Evolutionary conservation across 352 stramenopile genomes (phyloP).

Genomic region (Thalassiosira oceanica): DNA sequence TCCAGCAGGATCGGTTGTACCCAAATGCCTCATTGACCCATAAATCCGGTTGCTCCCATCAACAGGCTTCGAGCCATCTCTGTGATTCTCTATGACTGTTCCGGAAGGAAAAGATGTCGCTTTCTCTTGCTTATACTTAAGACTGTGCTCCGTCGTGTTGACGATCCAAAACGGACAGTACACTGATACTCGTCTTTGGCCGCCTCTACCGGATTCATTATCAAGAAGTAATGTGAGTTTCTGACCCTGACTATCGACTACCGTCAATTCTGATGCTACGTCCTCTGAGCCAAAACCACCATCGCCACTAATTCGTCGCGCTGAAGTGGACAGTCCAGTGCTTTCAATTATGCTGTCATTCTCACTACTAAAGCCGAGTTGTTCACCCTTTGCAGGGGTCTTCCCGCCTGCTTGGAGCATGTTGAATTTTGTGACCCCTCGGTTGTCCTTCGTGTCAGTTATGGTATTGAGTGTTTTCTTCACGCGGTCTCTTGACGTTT

Average conservation of each 20-base stretch:
- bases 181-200: conserved; percentile 80
- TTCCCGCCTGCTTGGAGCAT: conserved; percentile 22
- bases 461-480: conserved; percentile 54
- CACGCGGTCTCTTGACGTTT: conserved; percentile 49
- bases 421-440: conserved; percentile 26
- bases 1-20: conserved; percentile 35
- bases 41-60: conserved; percentile 70
- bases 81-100: conserved; percentile 64
- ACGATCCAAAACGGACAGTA: conserved; percentile 88
- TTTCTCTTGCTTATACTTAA: conserved; percentile 84
- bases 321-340: conserved; percentile 15
- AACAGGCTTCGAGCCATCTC: conserved; percentile 75
- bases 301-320: conserved; percentile 56
- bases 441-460: conserved; percentile 43
- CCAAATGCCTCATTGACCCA: no score
- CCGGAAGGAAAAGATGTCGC: conserved; percentile 64
- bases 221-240: conserved; percentile 81
- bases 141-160: conserved; percentile 84
- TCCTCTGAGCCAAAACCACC: conserved; percentile 53
- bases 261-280: conserved; percentile 76
- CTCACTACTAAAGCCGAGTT: conserved; percentile 46
- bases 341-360: conserved; percentile 44
- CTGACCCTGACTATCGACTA: conserved; percentile 85
- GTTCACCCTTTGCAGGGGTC: conserved; percentile 13
- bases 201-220: conserved; percentile 83